Evolutionary conservation across 2,329 filamentous ascomycete genomes (phyloP), one percentile per base, ranked within the genome.

Genomic region (Plenodomus lindquistii): DNA sequence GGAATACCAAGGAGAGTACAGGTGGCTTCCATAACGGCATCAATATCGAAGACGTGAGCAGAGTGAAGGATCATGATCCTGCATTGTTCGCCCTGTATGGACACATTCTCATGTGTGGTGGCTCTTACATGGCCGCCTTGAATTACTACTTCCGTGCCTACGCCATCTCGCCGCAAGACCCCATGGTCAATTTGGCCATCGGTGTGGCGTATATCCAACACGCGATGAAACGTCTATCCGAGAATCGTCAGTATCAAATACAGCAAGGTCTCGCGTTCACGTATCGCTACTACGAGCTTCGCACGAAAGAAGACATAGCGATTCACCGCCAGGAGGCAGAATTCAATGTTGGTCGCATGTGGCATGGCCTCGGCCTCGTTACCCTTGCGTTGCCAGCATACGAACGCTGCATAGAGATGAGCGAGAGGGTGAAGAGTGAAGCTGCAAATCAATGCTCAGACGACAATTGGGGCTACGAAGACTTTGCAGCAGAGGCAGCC

Each of bases 161-260:
- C 46, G 83, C 89, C 1, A 74, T 97, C 2, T 86, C 91, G 56
- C 87, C 89, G 0, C 73, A 81, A 7, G 95, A 96, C 63, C 81
- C 87, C 0, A 84, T 89, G 62, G 82, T 97, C 55, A 87, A 91
- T 54, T 81, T 99, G 10, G 88, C 84, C 60, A 86, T 97, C 19
- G 91, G 87, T 8, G 52, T 70, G 2, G 62, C 87, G 22, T 97
- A 96, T 70, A 83, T 97, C 34, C 90, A 97, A 69, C 88, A 94
- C 68, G 87, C 88, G 0, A 81, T 97, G 65, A 97, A 97, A 71
- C 83, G 93, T 2, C 90, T 96, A 70, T 86, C 88, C 0, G 90
- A 93, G 40, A 97, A 97, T 67, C 80, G 94, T 1, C 93, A 97
- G 67, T 93, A 89, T 65, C 83, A 91, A 35, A 85, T 97, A 36